Evolutionary conservation across 257 asterid species (phyloP), one percentile per base, ranked within the genome.

Genomic region (Ligustrum vulgare): DNA sequence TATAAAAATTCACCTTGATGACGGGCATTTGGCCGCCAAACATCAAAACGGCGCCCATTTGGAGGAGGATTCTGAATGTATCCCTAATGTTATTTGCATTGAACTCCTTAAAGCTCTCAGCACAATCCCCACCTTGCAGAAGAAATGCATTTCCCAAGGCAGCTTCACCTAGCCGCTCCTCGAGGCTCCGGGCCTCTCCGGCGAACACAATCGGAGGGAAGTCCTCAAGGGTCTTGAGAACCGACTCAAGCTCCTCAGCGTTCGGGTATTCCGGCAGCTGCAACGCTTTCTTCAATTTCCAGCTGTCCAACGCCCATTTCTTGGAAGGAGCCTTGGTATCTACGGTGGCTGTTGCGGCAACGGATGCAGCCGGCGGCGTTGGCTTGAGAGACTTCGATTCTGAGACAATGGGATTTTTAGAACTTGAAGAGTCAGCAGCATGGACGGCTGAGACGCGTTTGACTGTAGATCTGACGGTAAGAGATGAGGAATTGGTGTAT

Each of bases 201-300:
- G 75, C 75, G 9, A 71, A 71, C 31, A 71, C 67, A 49, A 71
- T 71, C 31, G 67, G 75, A 71, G 75, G 75, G 43, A 71, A 71
- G 20, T 58, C 22, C 15, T 71, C 67, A 20, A 71, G 20, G 1
- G 75, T 71, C 43, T 43, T 31, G 31, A 71, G 64, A 47, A 71
- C 75, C n/a, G 75, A 71, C 6, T 71, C 66, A 15, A 71, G 75
- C 69, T 73, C 83, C 69, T 74, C 78, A 75, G 33, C 47, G 47
- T 78, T 73, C 13, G 87, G 89, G 67, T 85, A 85, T 67, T 85
- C 87, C 58, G 89, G 85, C 70, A 78, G 68, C 72, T 85, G 89
- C 64, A 85, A 81, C 69, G 89, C 89, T 74, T 85, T 85, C 83
- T 82, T 85, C 31, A 82, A 74, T 68, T 75, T 85, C 89, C 87